Evolutionary conservation across 257 asterid genomes (phyloP), one percentile per base, ranked within the genome.

Genomic region (Plectranthus barbatus): DNA sequence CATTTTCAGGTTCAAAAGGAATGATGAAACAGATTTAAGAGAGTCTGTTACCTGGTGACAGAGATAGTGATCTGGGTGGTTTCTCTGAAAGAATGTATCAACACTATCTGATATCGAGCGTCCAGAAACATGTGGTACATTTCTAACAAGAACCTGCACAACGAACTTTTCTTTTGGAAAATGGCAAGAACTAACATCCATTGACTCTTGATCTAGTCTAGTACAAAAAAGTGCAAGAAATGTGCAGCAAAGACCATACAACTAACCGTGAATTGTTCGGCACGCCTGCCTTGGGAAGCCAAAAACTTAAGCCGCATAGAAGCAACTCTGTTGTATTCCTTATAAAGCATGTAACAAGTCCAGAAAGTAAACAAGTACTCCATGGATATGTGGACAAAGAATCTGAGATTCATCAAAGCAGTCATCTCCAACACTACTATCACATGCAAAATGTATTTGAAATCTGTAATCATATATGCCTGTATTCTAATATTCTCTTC

Each of bases 251-350:
- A 34, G 66, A 62, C 51, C 59, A 54, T 33, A 63, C 12, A 65
- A 85, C 97, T 78, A 68, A 90, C 97, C 57, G 95, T 87, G 79
- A 87, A 93, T 55, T 93, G 99, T 74, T 87, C 99, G n/a, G 97
- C 93, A 7, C 83, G 90, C 33, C 73, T 76, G 70, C 85, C 87
- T 80, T 86, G 91, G 23, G 95, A 85, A 79, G 97, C 92, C 85
- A 90, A 68, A 77, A 87, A 90, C 0, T 66, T 84, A 18, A 87
- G 84, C 55, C 97, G 77, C 97, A 93, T 84, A 21, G 87, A 72
- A n/a, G 95, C 95, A 74, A 93, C 85, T 73, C 68, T 80, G 75
- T 67, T 83, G 73, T 93, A 93, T 66, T 93, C 99, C 86, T 80
- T 87, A 75, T 90, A 90, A 60, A 93, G 94, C 89, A 93, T 74